A percentile compares a stretch with the other conserved stretches of the same genome.
Conservation (phyloP, 2,329 filamentous ascomycete species). For the Colletotrichum falcatum region DNA sequence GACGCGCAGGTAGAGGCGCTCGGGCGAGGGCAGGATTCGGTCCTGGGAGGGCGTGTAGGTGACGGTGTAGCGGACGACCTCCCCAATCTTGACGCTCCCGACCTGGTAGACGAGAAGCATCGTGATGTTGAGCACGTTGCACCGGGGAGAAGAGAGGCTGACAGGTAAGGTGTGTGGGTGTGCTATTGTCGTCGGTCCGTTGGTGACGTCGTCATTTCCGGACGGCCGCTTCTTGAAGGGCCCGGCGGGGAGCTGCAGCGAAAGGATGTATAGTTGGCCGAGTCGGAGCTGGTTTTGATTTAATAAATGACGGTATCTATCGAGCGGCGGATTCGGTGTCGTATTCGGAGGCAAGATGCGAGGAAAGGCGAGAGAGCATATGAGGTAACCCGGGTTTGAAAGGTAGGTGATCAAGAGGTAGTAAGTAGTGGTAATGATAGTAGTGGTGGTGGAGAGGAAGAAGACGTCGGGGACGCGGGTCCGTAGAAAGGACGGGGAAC, state of each 20-base stretch:
- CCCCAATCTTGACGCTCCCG: conserved; percentile 92
- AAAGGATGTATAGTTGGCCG: not conserved
- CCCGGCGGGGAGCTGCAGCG: conserved; percentile 1
- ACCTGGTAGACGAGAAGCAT: conserved; percentile 95
- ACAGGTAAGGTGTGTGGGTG: not conserved
- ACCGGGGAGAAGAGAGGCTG: conserved; percentile 1
- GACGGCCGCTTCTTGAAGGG: conserved; percentile 5
- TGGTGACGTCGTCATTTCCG: conserved; percentile 34
- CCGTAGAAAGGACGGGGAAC: not conserved
- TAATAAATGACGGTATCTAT: not conserved
- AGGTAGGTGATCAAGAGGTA: not conserved
- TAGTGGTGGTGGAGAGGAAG: not conserved
- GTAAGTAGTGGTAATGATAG: not conserved
- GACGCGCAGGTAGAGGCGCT: conserved; percentile 84
- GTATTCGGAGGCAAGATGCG: conserved; percentile 19
- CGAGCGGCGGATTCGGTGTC: conserved; percentile 22
- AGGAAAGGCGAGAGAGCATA: conserved; percentile 14
- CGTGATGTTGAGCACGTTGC: conserved; percentile 41
- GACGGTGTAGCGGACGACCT: conserved; percentile 90
- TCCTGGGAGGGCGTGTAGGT: conserved; percentile 93
- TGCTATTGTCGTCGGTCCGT: conserved; percentile 28
- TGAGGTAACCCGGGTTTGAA: conserved; percentile 17
- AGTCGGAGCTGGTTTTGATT: not conserved
- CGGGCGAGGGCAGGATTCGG: conserved; percentile 88
- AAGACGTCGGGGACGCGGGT: not conserved